Percentiles rank a stretch among this genome's conserved stretches.
These are phyloP conservation scores for Sphaerostilbella broomeana DNA, from an alignment of 2,329 filamentous ascomycete genomes.

Conservation along the genomic window DNA sequence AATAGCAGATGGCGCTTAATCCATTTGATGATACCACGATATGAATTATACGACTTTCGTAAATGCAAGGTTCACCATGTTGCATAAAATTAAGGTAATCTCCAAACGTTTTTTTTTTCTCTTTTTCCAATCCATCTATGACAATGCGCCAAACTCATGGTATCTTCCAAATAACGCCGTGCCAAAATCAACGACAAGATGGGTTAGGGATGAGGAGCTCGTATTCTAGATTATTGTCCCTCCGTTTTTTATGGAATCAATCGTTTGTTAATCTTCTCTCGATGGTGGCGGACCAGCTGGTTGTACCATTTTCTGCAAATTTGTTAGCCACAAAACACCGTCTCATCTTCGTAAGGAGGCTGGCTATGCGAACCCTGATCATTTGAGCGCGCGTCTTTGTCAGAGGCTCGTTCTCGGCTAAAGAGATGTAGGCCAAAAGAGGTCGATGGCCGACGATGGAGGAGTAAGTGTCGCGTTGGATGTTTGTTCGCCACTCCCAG, in stretches of 20 bases:
- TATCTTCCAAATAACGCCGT: no score
- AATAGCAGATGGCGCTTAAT: constrained; percentile 12
- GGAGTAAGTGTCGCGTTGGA: constrained; percentile 85
- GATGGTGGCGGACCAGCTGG: constrained; percentile 52
- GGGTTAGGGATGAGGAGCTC: no score
- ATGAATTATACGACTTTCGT: no score
- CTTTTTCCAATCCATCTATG: no score
- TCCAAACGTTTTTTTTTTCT: no score
- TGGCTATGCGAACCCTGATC: constrained; percentile 53
- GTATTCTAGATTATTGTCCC: not conserved
- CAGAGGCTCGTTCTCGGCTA: constrained; percentile 79
- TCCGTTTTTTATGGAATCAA: not conserved
- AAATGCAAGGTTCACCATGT: no score
- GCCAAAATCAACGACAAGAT: no score
- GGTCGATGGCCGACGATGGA: constrained; percentile 86
- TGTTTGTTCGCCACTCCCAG: constrained; percentile 96
- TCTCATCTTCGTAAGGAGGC: not conserved
- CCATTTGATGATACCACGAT: constrained; percentile 1
- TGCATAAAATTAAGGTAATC: no score
- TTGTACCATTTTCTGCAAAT: constrained; percentile 59
- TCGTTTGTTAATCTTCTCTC: constrained; percentile 39
- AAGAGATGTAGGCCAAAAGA: constrained; percentile 78
- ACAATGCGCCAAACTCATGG: no score
- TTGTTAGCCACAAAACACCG: constrained; percentile 10
- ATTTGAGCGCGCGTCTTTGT: constrained; percentile 74